phyloP scores from a whole-genome alignment of 768 basidiomycete species.

The Pleurotus tuber-regium region DNA sequence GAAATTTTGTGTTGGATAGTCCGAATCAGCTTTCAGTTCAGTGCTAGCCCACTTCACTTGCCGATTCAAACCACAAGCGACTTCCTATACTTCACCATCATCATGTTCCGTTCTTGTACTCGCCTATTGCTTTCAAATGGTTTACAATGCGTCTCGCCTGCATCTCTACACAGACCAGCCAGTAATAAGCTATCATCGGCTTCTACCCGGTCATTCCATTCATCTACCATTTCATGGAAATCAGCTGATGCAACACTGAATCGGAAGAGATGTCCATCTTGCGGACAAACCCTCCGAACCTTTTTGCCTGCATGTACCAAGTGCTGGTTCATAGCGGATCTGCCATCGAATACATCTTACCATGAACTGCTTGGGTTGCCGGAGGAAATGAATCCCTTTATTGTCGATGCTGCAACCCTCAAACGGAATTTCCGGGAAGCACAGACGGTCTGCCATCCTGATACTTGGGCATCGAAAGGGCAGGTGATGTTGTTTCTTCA shows the following conservation, averaged over 20 bases:
- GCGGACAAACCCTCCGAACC: slow-evolving; percentile 56
- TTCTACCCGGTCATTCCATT: no score
- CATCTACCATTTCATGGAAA: not conserved
- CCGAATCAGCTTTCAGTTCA: no score
- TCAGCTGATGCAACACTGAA: slow-evolving; percentile 4
- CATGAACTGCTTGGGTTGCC: slow-evolving; percentile 70
- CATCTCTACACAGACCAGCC: no score
- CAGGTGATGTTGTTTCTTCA: slow-evolving; percentile 38
- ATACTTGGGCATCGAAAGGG: slow-evolving; percentile 73
- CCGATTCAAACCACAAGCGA: no score
- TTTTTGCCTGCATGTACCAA: slow-evolving; percentile 69
- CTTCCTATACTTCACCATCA: no score
- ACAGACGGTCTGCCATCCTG: slow-evolving; percentile 83
- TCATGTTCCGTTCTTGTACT: no score
- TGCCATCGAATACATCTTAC: slow-evolving; percentile 55
- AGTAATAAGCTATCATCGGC: no score
- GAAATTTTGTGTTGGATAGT: no score
- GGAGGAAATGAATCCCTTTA: slow-evolving; percentile 65
- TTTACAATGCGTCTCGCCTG: no score
- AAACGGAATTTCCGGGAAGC: slow-evolving; percentile 66
- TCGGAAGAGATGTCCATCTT: slow-evolving; percentile 54
- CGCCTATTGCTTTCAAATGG: no score
- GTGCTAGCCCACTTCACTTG: no score
- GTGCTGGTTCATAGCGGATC: slow-evolving; percentile 65
- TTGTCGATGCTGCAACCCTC: slow-evolving; percentile 57